Conservation (phyloP, 495 filamentous ascomycete species). For the Penicilliopsis zonata region DNA sequence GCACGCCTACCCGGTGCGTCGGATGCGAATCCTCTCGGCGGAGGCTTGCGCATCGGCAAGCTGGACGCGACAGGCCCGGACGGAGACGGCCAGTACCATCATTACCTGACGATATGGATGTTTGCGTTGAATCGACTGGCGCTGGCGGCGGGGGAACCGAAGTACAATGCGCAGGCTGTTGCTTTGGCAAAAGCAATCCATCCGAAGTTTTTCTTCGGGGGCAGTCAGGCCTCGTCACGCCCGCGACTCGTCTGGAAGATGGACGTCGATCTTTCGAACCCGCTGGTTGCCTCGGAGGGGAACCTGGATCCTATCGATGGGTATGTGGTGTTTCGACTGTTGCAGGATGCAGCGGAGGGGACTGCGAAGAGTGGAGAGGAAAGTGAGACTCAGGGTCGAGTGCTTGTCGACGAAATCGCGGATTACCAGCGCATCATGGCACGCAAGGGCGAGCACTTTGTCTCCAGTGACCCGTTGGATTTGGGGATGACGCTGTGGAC, state of each 20-base stretch:
- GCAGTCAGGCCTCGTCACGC: constrained; percentile 13
- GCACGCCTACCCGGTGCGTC: constrained; percentile 41
- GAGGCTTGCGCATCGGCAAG: constrained; percentile 56
- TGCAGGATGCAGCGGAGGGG: constrained; percentile 35
- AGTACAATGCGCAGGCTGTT: constrained; percentile 43
- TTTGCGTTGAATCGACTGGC: constrained; percentile 53
- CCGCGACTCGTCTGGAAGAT: constrained; percentile 56
- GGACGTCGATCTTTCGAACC: constrained; percentile 33
- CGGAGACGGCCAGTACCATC: constrained; percentile 55
- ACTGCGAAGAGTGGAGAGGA: too few relatives aligned
- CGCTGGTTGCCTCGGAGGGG: constrained; percentile 44
- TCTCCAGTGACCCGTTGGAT: constrained; percentile 45
- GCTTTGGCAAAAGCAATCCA: constrained; percentile 48
- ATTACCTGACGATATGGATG: constrained; percentile 62
- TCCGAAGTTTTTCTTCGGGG: constrained; percentile 41
- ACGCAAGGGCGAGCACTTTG: constrained; percentile 32
- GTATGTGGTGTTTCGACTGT: constrained; percentile 41
- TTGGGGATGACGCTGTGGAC: constrained; percentile 58
- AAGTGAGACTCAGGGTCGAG: constrained; percentile 8
- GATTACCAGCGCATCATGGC: constrained; percentile 48
- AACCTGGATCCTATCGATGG: constrained; percentile 53
- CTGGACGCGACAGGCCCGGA: constrained; percentile 37
- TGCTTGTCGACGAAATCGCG: constrained; percentile 38
- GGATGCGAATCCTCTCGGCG: constrained; percentile 40
- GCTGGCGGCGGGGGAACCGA: constrained; percentile 33